Conservation (phyloP, 1,284 basidiomycete genomes). For the Tetrapyrgos nigripes region DNA sequence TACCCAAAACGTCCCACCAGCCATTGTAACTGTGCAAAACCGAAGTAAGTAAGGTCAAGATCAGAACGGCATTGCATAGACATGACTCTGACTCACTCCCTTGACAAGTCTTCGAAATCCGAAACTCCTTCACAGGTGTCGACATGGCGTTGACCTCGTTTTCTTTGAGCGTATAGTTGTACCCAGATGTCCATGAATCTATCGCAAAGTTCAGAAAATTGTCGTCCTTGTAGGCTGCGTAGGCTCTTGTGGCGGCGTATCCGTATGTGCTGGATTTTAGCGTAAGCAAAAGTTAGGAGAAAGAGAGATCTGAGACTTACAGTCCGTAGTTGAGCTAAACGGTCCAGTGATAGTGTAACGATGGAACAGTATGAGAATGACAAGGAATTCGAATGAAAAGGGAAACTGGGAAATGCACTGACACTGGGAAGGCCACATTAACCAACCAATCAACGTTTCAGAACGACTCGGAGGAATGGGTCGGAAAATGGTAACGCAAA, state of each 20-base stretch:
- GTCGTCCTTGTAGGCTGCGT: constrained; percentile 3
- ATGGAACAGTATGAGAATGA: neutral
- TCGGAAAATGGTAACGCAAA: neutral
- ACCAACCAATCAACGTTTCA: no score
- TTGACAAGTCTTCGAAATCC: neutral
- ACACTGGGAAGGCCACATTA: neutral
- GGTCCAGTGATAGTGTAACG: neutral
- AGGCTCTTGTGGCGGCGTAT: constrained; percentile 9
- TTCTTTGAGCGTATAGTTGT: constrained; percentile 4
- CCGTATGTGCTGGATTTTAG: constrained; percentile 3
- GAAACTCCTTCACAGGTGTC: neutral
- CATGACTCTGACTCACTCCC: neutral
- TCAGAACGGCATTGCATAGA: neutral
- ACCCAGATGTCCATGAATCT: constrained; percentile 2
- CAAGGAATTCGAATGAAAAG: neutral
- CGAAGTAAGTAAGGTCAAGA: neutral
- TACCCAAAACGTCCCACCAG: constrained; percentile 2
- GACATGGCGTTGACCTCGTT: neutral
- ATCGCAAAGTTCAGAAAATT: constrained; percentile 4
- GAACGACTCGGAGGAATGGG: no score
- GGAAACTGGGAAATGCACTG: neutral
- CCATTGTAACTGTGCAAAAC: neutral
- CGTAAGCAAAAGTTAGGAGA: neutral
- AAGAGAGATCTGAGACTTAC: neutral
- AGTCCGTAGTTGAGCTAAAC: neutral